Evolutionary conservation across 768 basidiomycete species (phyloP).

Genomic region (Cystobasidiopsis lactophilus): DNA sequence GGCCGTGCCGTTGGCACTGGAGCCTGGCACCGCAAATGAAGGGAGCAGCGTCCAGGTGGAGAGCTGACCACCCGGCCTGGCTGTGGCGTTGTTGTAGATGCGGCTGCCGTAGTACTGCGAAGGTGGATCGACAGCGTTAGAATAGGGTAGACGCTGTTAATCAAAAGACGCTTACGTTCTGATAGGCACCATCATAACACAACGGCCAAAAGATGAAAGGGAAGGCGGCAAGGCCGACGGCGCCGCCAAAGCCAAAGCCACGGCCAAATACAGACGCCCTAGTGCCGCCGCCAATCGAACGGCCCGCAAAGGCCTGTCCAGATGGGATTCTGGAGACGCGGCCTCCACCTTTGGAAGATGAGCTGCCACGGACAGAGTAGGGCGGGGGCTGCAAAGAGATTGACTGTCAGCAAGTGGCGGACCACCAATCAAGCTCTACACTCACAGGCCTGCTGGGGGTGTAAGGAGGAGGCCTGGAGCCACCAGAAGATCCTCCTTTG

Average conservation of each 20-base stretch:
- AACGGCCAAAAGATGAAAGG: conserved; percentile 1
- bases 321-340: not conserved
- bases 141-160: not conserved
- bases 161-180: not conserved
- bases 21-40: too few species aligned
- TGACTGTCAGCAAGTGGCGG: too few species aligned
- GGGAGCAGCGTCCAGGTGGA: conserved; percentile 3
- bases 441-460: too few species aligned
- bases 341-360: conserved; percentile 2
- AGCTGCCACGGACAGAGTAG: not conserved
- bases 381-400: too few species aligned
- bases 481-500: too few species aligned
- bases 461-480: too few species aligned
- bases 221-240: conserved; percentile 4
- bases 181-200: too few species aligned
- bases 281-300: conserved; percentile 3
- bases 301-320: conserved; percentile 4
- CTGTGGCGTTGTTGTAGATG: conserved; percentile 1
- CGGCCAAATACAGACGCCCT: not conserved
- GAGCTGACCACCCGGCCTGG: conserved; percentile 8
- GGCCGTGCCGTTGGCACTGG: not conserved
- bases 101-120: not conserved
- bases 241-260: not conserved
- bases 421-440: too few species aligned
- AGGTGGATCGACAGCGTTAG: not conserved